Evolutionary conservation across 345 rosid species (phyloP), one percentile per base, ranked within the genome.

Genomic region (Trapa incisa): DNA sequence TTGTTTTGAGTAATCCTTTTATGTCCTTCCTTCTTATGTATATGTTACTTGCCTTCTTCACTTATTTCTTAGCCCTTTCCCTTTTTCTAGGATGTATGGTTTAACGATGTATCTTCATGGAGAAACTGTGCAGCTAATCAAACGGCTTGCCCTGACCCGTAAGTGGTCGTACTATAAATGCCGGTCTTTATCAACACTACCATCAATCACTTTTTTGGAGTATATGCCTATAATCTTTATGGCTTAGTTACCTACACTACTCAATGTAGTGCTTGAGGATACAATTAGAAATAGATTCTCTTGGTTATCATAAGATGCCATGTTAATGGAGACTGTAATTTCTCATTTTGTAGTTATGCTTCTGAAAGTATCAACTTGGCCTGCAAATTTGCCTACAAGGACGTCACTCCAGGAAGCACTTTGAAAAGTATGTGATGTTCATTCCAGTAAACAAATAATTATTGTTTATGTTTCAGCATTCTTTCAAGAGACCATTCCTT

Each of bases 341-440:
- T 67, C 53, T 47, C 11, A 36, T 52, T 64, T 52, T 82, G 70
- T 74, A 94, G 97, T 76, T 90, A 87, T 69, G 96, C 99, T 61
- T 83, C 95, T 74, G 96, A 89, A 78, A 89, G 98, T 76, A 74
- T 92, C 64, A 69, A 73, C 65, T 76, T 89, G 79, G 98, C 98
- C 13, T 92, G 98, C 83, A 86, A 84, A 74, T 89, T 66, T 36
- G 96, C 93, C 47, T 92, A 92, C 81, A 85, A 69, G 78, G 81
- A 82, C 73, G 96, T 97, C 65, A 85, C 91, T 3, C 89, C 97
- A 35, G 98, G 97, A 79, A 89, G 84, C 75, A 88, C 91, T 63
- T 71, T 94, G 69, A 79, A 70, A 82, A 96, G 99, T 91, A 85
- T n/a, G 52, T 36, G 33, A 38, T 47, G 17, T 36, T 57, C 57